Conservation (phyloP, 805 yeast species). For the Kazachstania psychrophila region DNA sequence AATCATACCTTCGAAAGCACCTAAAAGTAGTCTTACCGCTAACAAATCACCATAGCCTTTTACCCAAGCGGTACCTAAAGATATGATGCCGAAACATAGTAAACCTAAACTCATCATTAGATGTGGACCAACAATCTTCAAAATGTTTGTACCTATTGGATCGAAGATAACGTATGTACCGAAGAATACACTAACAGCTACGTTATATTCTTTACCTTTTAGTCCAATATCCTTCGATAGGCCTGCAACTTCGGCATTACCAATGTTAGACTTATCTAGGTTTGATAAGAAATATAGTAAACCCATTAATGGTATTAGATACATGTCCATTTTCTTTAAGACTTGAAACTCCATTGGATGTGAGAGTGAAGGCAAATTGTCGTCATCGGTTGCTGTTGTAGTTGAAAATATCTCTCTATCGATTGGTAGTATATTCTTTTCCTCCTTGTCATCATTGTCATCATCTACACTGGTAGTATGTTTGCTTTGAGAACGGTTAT, state of each 20-base stretch:
- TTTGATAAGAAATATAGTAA: slow-evolving; percentile 38
- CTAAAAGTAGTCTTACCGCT: slow-evolving; percentile 41
- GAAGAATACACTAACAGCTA: slow-evolving; percentile 38
- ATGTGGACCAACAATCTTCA: slow-evolving; percentile 33
- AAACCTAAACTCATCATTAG: slow-evolving; percentile 29
- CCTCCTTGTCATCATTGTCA: not conserved
- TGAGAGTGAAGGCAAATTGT: slow-evolving; percentile 18
- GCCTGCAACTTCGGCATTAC: slow-evolving; percentile 51
- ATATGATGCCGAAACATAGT: slow-evolving; percentile 33
- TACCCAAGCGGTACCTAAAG: slow-evolving; percentile 37
- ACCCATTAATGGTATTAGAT: slow-evolving; percentile 36
- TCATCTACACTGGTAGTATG: not conserved
- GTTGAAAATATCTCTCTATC: slow-evolving; percentile 18
- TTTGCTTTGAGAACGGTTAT: not conserved
- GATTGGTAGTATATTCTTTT: not conserved
- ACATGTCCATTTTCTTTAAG: slow-evolving; percentile 36
- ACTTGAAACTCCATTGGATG: slow-evolving; percentile 30
- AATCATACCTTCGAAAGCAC: slow-evolving; percentile 44
- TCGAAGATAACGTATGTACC: slow-evolving; percentile 37
- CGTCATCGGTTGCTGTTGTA: slow-evolving; percentile 19
- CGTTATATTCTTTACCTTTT: slow-evolving; percentile 33
- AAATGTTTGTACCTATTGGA: slow-evolving; percentile 32
- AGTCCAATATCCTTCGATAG: slow-evolving; percentile 34
- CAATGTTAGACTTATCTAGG: slow-evolving; percentile 49
- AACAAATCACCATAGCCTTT: slow-evolving; percentile 35